A percentile compares a stretch with the other conserved stretches of the same genome.
Conservation (phyloP, 345 rosid species). For the Gossypioides kirkii region DNA sequence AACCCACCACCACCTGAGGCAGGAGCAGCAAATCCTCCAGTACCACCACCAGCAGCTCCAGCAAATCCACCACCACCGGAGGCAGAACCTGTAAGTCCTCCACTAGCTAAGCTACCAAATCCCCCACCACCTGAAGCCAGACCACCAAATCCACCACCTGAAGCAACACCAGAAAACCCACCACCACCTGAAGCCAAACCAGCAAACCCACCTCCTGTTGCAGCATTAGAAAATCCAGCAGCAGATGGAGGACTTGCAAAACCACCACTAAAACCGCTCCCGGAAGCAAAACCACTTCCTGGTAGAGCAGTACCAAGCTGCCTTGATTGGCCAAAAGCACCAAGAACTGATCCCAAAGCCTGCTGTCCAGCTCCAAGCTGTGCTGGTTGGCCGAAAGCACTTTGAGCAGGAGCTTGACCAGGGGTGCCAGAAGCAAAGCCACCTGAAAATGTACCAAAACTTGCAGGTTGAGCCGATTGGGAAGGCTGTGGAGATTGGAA, state of each 20-base stretch:
- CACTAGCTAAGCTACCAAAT: slow-evolving; percentile 27
- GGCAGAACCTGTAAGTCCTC: slow-evolving; percentile 16
- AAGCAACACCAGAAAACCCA: slow-evolving; percentile 44
- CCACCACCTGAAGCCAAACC: slow-evolving; percentile 47
- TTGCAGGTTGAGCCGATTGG: slow-evolving; percentile 52
- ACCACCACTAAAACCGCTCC: slow-evolving; percentile 50
- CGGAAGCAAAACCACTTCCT: slow-evolving; percentile 55
- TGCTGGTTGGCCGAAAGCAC: slow-evolving; percentile 77
- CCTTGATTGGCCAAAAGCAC: slow-evolving; percentile 93
- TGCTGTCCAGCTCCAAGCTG: slow-evolving; percentile 80
- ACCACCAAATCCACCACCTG: slow-evolving; percentile 40
- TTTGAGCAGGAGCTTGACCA: slow-evolving; percentile 52
- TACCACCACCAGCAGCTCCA: slow-evolving; percentile 25
- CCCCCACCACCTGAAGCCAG: slow-evolving; percentile 39
- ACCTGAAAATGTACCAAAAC: slow-evolving; percentile 48
- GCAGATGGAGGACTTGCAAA: slow-evolving; percentile 44
- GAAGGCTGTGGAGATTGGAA: slow-evolving; percentile 56
- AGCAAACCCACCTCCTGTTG: slow-evolving; percentile 43
- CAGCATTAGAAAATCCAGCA: slow-evolving; percentile 55
- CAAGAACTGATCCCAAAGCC: slow-evolving; percentile 89
- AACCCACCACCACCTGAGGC: slow-evolving; percentile 55
- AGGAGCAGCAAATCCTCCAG: slow-evolving; percentile 38
- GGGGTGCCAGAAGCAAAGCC: slow-evolving; percentile 45
- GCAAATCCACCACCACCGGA: slow-evolving; percentile 36
- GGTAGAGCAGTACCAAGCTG: slow-evolving; percentile 69